Evolutionary conservation across 2,329 filamentous ascomycete species (phyloP), one percentile per base, ranked within the genome.

Genomic region (Fusarium pseudograminearum): DNA sequence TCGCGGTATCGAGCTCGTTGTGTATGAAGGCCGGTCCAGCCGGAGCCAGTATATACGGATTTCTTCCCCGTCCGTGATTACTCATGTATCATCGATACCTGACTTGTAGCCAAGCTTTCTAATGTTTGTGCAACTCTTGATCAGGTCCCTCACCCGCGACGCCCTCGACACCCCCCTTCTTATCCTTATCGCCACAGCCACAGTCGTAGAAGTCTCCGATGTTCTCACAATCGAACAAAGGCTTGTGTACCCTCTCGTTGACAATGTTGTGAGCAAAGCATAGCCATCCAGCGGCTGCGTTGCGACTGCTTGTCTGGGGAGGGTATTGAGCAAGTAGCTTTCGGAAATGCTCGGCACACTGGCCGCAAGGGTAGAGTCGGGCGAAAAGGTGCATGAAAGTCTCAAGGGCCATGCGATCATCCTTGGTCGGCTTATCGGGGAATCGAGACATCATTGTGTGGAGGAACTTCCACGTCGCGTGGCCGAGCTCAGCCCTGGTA

Each of bases 131-230:
- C 26, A 73, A 51, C 50, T 71, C 47, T 9, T 59, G 62, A 14
- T 69, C 71, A 14, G 67, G 55, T 28, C 61, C 60, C 42, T 70
- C 61, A 5, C 51, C 61, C 52, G 67, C 60, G 14, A 60, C 62
- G 61, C 59, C 62, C 68, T 77, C 48, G 67, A 48, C 57, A 18
- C 75, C 74, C 61, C 76, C 74, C 67, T 84, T 81, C 73, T 83
- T 83, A 20, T 84, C 83, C 64, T 89, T 88, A n/a, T 91, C 89
- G 16, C 88, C 89, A 73, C 90, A 92, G 1, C 90, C 90, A 74
- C 90, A 92, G 76, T 92, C 89, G 78, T 91, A 92, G 76, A 90
- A 90, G 73, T 91, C 89, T 18, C 89, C 89, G 74, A 92, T 89
- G 31, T 89, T 87, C 61, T 83, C 86, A 73, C 90, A 92, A 78